phyloP scores from a whole-genome alignment of 2,329 filamentous ascomycete species.

The Botrytis paeoniae region DNA sequence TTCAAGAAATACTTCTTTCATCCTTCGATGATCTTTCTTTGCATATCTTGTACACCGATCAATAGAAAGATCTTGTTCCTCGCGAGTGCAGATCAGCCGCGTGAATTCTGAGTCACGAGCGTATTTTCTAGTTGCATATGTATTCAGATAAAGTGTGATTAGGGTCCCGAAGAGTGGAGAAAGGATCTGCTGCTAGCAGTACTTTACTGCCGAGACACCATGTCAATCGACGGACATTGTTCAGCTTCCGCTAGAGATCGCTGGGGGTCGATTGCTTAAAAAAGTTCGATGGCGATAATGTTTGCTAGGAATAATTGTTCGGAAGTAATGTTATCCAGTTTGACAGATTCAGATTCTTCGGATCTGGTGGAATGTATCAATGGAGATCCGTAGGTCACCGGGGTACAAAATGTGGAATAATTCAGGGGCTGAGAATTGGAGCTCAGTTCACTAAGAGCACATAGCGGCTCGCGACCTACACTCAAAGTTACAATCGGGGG shows the following conservation, averaged over 20 bases:
- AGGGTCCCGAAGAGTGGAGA: not conserved
- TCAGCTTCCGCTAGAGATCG: not conserved
- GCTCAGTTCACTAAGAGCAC: not conserved
- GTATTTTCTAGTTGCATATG: slow-evolving; percentile 13
- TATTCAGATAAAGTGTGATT: not conserved
- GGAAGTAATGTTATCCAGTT: not conserved
- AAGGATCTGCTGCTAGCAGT: not conserved
- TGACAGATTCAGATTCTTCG: not conserved
- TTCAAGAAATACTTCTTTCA: not conserved
- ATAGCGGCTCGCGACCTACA: not conserved
- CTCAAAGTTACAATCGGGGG: not conserved
- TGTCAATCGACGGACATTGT: not conserved
- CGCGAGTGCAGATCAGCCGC: not conserved
- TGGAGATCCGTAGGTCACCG: not conserved
- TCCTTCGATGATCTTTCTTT: slow-evolving; percentile 4
- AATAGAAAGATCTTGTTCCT: not conserved
- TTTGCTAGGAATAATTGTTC: not conserved
- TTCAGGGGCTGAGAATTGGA: not conserved
- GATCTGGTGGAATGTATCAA: not conserved
- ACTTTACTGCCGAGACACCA: slow-evolving; percentile 4
- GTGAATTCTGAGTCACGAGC: not conserved
- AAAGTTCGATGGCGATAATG: not conserved
- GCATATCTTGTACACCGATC: not conserved
- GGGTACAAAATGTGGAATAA: not conserved
- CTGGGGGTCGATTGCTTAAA: not conserved